These are phyloP conservation scores for Trametes coccinea DNA, from an alignment of 768 basidiomycete species.

Conservation along the genomic window DNA sequence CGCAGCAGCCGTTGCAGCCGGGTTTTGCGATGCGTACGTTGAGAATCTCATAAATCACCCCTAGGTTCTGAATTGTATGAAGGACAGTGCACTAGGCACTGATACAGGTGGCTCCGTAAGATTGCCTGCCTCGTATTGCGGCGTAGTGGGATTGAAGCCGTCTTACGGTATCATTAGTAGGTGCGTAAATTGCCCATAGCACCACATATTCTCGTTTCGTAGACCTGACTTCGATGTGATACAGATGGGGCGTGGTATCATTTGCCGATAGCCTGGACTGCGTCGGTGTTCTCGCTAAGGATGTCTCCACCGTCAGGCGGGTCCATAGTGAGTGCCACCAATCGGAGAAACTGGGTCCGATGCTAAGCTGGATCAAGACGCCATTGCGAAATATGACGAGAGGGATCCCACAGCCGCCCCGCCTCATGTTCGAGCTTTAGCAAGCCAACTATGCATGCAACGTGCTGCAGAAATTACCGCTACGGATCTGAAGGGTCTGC, in stretches of 20 bases:
- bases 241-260: conserved; percentile 85
- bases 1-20: conserved; percentile 88
- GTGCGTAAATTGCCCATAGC: conserved; percentile 36
- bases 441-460: conserved; percentile 25
- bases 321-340: conserved; percentile 61
- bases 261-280: conserved; percentile 96
- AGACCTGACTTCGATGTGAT: neutral
- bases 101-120: conserved; percentile 96
- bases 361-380: conserved; percentile 27
- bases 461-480: neutral
- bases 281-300: conserved; percentile 76
- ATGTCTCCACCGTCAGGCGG: conserved; percentile 46
- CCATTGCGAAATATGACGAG: conserved; percentile 49
- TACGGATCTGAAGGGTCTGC: conserved; percentile 48
- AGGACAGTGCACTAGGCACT: conserved; percentile 78
- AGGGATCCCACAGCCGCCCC: conserved; percentile 76
- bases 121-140: conserved; percentile 92
- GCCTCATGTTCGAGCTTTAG: conserved; percentile 37
- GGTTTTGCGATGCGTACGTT: conserved; percentile 81
- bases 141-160: conserved; percentile 89
- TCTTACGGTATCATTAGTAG: conserved; percentile 91
- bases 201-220: too few relatives aligned
- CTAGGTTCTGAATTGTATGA: conserved; percentile 7
- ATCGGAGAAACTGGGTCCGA: neutral
- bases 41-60: neutral